These are phyloP conservation scores for Cryptococcus sp. DNA, from an alignment of 1,284 basidiomycete genomes.

Conservation along the genomic window DNA sequence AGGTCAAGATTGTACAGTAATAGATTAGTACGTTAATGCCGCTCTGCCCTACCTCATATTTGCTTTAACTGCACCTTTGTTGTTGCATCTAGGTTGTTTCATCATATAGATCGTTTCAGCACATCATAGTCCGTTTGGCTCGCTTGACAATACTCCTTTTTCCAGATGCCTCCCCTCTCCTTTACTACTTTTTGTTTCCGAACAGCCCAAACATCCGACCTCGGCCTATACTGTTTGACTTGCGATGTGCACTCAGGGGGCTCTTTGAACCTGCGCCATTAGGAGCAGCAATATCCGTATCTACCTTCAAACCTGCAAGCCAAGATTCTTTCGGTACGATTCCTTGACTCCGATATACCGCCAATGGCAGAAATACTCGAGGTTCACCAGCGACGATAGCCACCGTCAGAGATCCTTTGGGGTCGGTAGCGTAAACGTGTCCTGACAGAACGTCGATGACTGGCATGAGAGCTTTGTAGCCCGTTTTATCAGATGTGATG, in stretches of 20 bases:
- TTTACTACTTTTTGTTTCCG: not conserved
- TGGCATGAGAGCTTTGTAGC: slow-evolving; percentile 52
- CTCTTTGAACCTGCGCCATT: not conserved
- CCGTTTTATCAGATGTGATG: slow-evolving; percentile 32
- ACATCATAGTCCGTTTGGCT: too few relatives aligned
- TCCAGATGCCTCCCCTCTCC: not conserved
- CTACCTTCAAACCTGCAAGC: not conserved
- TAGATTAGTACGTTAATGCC: too few relatives aligned
- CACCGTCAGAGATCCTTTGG: slow-evolving; percentile 48
- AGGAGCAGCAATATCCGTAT: not conserved
- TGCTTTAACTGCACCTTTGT: not conserved
- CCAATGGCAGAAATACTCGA: slow-evolving; percentile 38
- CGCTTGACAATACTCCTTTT: not conserved
- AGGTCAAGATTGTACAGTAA: not conserved
- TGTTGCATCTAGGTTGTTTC: not conserved
- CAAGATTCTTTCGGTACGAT: not conserved
- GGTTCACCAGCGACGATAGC: slow-evolving; percentile 36
- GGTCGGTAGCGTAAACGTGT: slow-evolving; percentile 50
- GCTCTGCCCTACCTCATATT: too few relatives aligned
- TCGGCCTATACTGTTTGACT: not conserved
- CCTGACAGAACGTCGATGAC: slow-evolving; percentile 64
- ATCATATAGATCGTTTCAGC: too few relatives aligned
- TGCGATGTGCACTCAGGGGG: not conserved
- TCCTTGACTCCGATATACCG: slow-evolving; percentile 7
- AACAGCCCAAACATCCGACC: not conserved